These are phyloP conservation scores for Termitomyces sp. DNA, from an alignment of 768 basidiomycete species.

Conservation along the genomic window DNA sequence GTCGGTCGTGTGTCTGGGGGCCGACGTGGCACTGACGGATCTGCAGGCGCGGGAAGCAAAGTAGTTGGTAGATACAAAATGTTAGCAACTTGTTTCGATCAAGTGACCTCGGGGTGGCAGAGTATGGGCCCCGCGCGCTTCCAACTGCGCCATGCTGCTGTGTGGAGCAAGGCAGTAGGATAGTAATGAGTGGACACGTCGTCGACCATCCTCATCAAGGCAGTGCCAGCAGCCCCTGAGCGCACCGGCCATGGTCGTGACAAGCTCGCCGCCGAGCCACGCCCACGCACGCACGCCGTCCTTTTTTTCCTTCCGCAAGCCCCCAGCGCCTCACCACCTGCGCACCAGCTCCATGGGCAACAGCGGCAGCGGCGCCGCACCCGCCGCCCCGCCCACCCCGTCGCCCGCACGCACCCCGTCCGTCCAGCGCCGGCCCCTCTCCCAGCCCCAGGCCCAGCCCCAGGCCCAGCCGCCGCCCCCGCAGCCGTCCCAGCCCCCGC, in stretches of 20 bases:
- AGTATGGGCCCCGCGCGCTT: conserved; percentile 24
- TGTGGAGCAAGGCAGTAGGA: background rate
- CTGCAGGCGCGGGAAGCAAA: conserved; percentile 22
- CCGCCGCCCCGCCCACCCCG: too few relatives aligned
- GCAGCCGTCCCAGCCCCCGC: conserved; percentile 29
- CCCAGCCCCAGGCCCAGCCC: conserved; percentile 11
- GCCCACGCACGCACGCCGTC: conserved; percentile 53
- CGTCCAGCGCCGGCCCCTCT: background rate
- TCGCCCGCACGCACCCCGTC: conserved; percentile 7
- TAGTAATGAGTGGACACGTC: too few relatives aligned
- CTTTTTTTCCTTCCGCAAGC: conserved; percentile 58
- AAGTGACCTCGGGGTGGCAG: conserved; percentile 16
- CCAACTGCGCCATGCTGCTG: conserved; percentile 20
- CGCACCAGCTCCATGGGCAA: conserved; percentile 11
- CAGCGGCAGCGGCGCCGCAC: background rate
- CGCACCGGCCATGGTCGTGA: too few relatives aligned
- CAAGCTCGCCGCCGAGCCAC: conserved; percentile 16
- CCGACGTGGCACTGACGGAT: background rate
- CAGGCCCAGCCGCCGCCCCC: conserved; percentile 18
- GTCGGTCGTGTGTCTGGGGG: conserved; percentile 33
- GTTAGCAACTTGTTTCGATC: conserved; percentile 19
- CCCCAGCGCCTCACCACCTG: conserved; percentile 4
- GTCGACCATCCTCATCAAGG: background rate
- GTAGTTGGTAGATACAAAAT: conserved; percentile 14
- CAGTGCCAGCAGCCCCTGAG: background rate